These are phyloP conservation scores for Chaetoceros muelleri DNA, from an alignment of 108 stramenopile species.

Conservation along the genomic window DNA sequence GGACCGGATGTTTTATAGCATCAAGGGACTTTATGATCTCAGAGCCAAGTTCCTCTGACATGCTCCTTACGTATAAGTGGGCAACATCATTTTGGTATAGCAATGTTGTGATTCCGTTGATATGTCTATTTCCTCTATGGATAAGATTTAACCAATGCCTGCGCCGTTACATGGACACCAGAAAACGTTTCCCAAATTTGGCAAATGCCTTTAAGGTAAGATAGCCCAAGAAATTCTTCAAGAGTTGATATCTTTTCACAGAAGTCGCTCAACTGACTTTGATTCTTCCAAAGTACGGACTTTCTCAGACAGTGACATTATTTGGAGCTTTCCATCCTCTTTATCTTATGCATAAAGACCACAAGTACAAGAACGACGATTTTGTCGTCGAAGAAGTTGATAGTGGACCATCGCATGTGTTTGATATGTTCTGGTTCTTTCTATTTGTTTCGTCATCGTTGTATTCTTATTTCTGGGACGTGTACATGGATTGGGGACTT, in stretches of 20 bases:
- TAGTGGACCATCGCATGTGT: slow-evolving; percentile 15
- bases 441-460: slow-evolving; percentile 70
- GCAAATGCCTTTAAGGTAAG: too few species aligned
- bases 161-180: slow-evolving; percentile 69
- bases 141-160: slow-evolving; percentile 90
- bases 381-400: too few species aligned
- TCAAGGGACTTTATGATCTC: slow-evolving; percentile 68
- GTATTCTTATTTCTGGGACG: slow-evolving; percentile 85
- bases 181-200: slow-evolving; percentile 73
- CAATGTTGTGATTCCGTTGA: slow-evolving; percentile 65
- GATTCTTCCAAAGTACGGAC: slow-evolving; percentile 84
- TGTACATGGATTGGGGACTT: slow-evolving; percentile 91
- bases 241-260: too few species aligned
- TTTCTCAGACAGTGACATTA: slow-evolving; percentile 85
- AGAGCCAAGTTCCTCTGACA: slow-evolving; percentile 10
- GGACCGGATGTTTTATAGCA: slow-evolving; percentile 74
- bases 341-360: slow-evolving; percentile 41
- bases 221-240: too few species aligned
- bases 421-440: slow-evolving; percentile 71
- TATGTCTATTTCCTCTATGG: slow-evolving; percentile 75
- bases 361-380: slow-evolving; percentile 5
- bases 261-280: too few species aligned
- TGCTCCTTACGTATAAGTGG: slow-evolving; percentile 30
- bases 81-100: slow-evolving; percentile 47
- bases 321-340: slow-evolving; percentile 87